Evolutionary conservation across 2,329 filamentous ascomycete genomes (phyloP).

Genomic region (Basipetospora chlamydospora): DNA sequence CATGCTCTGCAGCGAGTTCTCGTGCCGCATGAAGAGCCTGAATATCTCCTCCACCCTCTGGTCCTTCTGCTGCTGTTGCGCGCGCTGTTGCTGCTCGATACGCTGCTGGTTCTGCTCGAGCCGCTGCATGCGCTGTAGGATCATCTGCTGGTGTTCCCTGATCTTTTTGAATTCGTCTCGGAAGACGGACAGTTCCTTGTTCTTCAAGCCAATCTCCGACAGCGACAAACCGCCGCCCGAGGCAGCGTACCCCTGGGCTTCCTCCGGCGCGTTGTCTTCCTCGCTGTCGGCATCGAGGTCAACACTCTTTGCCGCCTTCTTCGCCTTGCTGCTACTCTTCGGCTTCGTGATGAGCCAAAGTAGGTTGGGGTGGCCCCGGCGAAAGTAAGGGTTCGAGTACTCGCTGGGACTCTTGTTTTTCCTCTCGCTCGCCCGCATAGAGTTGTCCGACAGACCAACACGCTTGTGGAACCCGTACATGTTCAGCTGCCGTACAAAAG

Average conservation of each 20-base stretch:
- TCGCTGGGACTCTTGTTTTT: conserved; percentile 98
- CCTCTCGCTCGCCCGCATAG: conserved; percentile 90
- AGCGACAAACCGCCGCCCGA: conserved; percentile 5
- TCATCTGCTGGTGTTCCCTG: conserved; percentile 73
- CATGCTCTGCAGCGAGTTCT: conserved; percentile 98
- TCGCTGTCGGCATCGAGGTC: conserved; percentile 62
- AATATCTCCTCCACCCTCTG: conserved; percentile 9
- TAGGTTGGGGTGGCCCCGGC: conserved; percentile 79
- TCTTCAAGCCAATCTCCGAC: conserved; percentile 23
- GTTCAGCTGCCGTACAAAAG: conserved; percentile 87
- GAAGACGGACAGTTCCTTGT: conserved; percentile 64
- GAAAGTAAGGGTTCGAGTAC: conserved; percentile 95
- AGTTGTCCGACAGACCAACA: conserved; percentile 86
- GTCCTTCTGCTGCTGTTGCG: conserved; percentile 8
- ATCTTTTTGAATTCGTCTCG: conserved; percentile 70
- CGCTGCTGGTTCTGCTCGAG: conserved; percentile 70
- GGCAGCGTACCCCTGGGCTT: conserved; percentile 12
- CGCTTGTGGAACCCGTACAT: conserved; percentile 99
- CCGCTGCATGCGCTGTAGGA: conserved; percentile 66
- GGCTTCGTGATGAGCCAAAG: conserved; percentile 96
- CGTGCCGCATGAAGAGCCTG: conserved; percentile 55
- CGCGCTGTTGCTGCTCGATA: conserved; percentile 8
- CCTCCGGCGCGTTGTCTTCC: conserved; percentile 29
- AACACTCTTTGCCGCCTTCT: conserved; percentile 47
- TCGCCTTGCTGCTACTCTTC: conserved; percentile 52